Evolutionary conservation across 1,284 basidiomycete species (phyloP).

Genomic region (Gymnopus androsaceus): DNA sequence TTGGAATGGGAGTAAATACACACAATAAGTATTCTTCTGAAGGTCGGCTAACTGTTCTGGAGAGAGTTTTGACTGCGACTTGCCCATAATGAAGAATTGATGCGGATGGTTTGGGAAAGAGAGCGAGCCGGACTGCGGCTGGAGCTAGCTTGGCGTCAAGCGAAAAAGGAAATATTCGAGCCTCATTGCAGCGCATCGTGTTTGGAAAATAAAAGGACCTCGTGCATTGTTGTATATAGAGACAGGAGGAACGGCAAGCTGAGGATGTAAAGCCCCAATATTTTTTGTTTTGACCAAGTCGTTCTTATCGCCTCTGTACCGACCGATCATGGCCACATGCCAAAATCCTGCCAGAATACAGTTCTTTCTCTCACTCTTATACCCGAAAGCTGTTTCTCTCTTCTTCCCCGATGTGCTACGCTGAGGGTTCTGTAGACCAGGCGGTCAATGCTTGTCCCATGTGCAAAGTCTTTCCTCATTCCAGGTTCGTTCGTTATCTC

Average conservation of each 20-base stretch:
- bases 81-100: slow-evolving; percentile 73
- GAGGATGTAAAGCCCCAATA: neutral
- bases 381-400: slow-evolving; percentile 31
- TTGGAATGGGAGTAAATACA: slow-evolving; percentile 36
- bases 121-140: neutral
- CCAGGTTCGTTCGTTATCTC: slow-evolving; percentile 45
- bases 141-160: neutral
- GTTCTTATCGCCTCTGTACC: slow-evolving; percentile 1
- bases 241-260: neutral
- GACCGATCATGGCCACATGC: slow-evolving; percentile 48
- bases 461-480: slow-evolving; percentile 76
- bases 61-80: slow-evolving; percentile 95
- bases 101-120: slow-evolving; percentile 15
- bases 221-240: slow-evolving; percentile 2
- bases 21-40: slow-evolving; percentile 98
- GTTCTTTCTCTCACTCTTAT: slow-evolving; percentile 41
- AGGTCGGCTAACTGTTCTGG: slow-evolving; percentile 94
- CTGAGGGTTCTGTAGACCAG: slow-evolving; percentile 65
- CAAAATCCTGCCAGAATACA: slow-evolving; percentile 30
- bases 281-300: neutral
- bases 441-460: slow-evolving; percentile 70
- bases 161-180: slow-evolving; percentile 1
- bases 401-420: slow-evolving; percentile 64
- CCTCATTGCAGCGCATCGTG: slow-evolving; percentile 4
- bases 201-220: slow-evolving; percentile 5